A percentile compares a stretch with the other conserved stretches of the same genome.
Evolutionary conservation across 2,329 filamentous ascomycete species (phyloP).

Genomic region (Rutstroemia sp.): DNA sequence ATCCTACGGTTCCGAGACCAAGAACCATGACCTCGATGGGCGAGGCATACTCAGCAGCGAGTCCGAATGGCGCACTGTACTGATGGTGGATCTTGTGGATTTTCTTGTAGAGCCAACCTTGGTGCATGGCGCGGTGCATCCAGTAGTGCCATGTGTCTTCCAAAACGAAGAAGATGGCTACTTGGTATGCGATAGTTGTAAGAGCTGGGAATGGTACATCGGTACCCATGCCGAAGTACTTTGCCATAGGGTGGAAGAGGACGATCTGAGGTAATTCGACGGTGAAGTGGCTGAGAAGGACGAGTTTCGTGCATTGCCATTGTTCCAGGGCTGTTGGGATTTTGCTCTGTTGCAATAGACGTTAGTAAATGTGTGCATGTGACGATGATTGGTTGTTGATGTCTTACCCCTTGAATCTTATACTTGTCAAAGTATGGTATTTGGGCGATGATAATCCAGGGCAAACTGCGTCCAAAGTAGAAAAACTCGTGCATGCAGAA

Average conservation of each 20-base stretch:
- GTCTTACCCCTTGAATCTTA: constrained; percentile 68
- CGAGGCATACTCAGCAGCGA: constrained; percentile 95
- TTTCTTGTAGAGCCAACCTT: constrained; percentile 88
- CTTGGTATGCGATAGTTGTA: constrained; percentile 84
- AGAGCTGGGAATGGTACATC: constrained; percentile 81
- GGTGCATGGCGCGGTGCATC: constrained; percentile 87
- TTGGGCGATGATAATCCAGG: constrained; percentile 86
- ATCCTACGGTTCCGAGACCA: constrained; percentile 75
- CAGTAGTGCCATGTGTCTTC: constrained; percentile 99
- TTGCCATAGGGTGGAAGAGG: constrained; percentile 96
- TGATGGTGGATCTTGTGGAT: constrained; percentile 99
- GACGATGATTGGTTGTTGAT: neutral
- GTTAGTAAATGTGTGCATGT: neutral
- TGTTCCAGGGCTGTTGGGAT: constrained; percentile 89
- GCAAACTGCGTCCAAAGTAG: constrained; percentile 84
- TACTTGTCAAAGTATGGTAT: constrained; percentile 85
- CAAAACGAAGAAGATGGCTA: constrained; percentile 87
- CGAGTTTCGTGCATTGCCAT: constrained; percentile 86
- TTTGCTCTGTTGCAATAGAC: constrained; percentile 42
- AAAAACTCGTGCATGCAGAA: constrained; percentile 90
- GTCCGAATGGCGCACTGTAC: constrained; percentile 93
- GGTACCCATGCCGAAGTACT: constrained; percentile 83
- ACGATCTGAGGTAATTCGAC: constrained; percentile 98
- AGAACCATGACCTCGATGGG: constrained; percentile 96
- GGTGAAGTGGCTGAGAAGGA: constrained; percentile 92